phyloP scores from a whole-genome alignment of 2,329 filamentous ascomycete genomes.

The Diaporthe sp. region DNA sequence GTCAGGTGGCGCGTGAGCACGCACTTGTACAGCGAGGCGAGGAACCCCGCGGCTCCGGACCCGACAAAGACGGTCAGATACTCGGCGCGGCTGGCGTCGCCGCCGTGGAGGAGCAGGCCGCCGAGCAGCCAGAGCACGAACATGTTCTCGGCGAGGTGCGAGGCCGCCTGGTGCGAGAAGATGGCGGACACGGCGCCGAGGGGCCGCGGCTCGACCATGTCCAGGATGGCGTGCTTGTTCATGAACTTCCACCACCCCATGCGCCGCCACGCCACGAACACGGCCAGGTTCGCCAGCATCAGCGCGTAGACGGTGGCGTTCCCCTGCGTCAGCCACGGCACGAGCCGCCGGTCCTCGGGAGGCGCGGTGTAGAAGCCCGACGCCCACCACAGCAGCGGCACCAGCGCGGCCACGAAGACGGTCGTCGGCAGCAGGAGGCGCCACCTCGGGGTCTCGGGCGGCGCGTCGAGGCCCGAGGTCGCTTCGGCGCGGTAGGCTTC shows the following conservation, averaged over 20 bases:
- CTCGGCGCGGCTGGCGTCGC: conserved; percentile 77
- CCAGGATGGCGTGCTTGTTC: conserved; percentile 77
- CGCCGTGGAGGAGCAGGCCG: conserved; percentile 76
- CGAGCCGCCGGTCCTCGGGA: conserved; percentile 62
- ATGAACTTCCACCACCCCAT: conserved; percentile 76
- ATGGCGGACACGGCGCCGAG: conserved; percentile 72
- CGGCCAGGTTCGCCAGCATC: conserved; percentile 69
- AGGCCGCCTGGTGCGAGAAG: conserved; percentile 77
- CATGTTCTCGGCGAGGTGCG: conserved; percentile 77
- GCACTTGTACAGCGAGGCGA: conserved; percentile 68
- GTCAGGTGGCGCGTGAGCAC: conserved; percentile 61
- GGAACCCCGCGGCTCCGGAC: conserved; percentile 70
- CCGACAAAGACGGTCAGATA: conserved; percentile 78
- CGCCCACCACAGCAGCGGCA: conserved; percentile 53
- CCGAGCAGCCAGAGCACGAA: conserved; percentile 76
- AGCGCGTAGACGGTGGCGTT: conserved; percentile 75
- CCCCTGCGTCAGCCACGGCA: conserved; percentile 72
- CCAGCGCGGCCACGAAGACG: conserved; percentile 61
- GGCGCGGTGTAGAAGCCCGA: conserved; percentile 65
- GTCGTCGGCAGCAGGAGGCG: conserved; percentile 69
- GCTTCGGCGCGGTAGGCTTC: conserved; percentile 60
- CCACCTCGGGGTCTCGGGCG: conserved; percentile 66
- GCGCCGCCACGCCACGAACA: conserved; percentile 72
- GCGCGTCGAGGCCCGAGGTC: conserved; percentile 64
- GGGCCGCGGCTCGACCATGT: conserved; percentile 75